Evolutionary conservation across 345 rosid species (phyloP), one percentile per base, ranked within the genome.

Genomic region (Lepidium sativum): DNA sequence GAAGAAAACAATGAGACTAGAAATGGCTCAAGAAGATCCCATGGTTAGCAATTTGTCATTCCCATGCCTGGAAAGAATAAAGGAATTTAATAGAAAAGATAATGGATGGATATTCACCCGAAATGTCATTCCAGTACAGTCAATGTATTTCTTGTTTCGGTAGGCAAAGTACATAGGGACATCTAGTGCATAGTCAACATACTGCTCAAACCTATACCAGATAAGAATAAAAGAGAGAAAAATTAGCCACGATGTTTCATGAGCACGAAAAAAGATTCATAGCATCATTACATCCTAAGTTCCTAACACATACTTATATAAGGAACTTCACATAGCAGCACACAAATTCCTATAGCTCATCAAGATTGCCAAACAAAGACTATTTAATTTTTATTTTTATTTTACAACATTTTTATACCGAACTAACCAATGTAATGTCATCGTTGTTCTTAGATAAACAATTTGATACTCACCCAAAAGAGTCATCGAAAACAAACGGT

Each of bases 161-260:
- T 91, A 94, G 52, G 90, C 95, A 71, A 91, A 94, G 80, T 94
- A 94, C 99, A 91, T 94, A 31, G 99, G 99, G 71, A 91, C 97
- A 72, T 94, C 97, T n/a, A 94, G 97, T 63, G 99, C 99, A 35
- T 94, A 94, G 56, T 94, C 97, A 60, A 94, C 99, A 75, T 94
- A 94, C 79, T 81, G 97, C 82, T 94, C 97, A 86, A 94, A 94
- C 82, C 97, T 91, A 84, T 77, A 77, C 27, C 69, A 62, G 52
- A 62, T 23, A 56, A 33, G 21, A 39, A 55, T 59, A 37, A 42
- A 10, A 35, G n/a, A 39, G 29, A 59, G 45, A 8, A n/a, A 48
- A 47, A 49, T 65, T 34, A 65, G 50, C 54, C 44, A 63, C 2
- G 5, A 6, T 29, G 43, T 25, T 58, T 37, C 9, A 42, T 8